These are phyloP conservation scores for Trapa incisa DNA, from an alignment of 345 rosid species.

Conservation along the genomic window DNA sequence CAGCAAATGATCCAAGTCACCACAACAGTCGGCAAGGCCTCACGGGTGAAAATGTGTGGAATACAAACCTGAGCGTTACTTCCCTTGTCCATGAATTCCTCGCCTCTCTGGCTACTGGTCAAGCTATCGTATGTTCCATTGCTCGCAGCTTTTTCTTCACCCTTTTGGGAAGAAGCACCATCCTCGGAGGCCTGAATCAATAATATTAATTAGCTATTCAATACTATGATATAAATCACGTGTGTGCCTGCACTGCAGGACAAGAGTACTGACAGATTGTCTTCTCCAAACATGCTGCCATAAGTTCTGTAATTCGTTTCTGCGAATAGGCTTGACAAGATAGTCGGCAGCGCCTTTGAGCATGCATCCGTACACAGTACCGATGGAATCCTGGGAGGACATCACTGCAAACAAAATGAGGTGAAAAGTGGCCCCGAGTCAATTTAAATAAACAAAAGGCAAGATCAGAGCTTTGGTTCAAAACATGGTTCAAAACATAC, in stretches of 20 bases:
- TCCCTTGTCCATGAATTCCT: constrained; percentile 39
- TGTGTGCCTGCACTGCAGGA: constrained; percentile 20
- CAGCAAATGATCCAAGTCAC: constrained; percentile 28
- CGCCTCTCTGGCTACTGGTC: constrained; percentile 24
- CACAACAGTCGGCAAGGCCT: neutral
- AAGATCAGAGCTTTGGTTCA: neutral
- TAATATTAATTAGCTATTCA: neutral
- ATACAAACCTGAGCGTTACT: constrained; percentile 67
- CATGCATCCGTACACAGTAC: constrained; percentile 83
- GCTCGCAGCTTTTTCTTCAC: constrained; percentile 47
- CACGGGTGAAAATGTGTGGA: neutral
- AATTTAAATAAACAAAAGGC: too few relatives aligned
- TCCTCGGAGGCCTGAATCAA: neutral
- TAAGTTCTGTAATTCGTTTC: constrained; percentile 76
- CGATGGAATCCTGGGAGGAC: constrained; percentile 72
- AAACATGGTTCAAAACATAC: constrained; percentile 26
- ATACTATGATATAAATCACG: neutral
- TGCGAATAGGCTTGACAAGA: constrained; percentile 89
- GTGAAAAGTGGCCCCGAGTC: neutral
- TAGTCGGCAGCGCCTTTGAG: constrained; percentile 87
- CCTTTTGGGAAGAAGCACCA: constrained; percentile 10
- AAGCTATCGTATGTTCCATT: constrained; percentile 31
- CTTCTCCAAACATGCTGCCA: constrained; percentile 99
- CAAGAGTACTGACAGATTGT: constrained; percentile 17
- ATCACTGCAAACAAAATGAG: constrained; percentile 58